Evolutionary conservation across 441 rosid genomes (phyloP), one percentile per base, ranked within the genome.

Genomic region (Adansonia madagascariensis): DNA sequence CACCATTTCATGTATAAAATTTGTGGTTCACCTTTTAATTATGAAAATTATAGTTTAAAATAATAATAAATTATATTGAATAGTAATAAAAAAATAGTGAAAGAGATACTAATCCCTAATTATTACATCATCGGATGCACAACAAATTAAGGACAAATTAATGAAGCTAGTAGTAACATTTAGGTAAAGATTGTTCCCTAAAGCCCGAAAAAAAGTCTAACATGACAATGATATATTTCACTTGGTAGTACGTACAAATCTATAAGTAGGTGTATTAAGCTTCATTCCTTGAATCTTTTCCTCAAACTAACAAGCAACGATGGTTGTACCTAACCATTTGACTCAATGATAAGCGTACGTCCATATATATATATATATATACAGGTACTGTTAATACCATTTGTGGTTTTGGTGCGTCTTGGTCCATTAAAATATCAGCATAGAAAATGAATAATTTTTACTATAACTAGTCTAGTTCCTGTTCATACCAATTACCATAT

Each of bases 401-500:
- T 20, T 12, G 57, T 68, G 73, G 73, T 65, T 68, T 68, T 6
- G 39, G 39, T 9, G 3, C 22, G 39, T 22, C 73, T 47, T 20
- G 53, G 73, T 47, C 71, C 69, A 27, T 17, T 17, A 39, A 39
- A 64, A 64, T 35, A 64, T 65, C 71, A 43, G 14, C 14, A n/a
- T 10, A 43, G 53, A 18, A 66, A 22, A 43, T 66, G 35, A 66
- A 43, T 8, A 27, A 43, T 66, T 43, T 43, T 66, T 22, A 17
- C 52, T n/a, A 18, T 27, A 43, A 52, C 15, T 50, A 12, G 55
- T 50, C 55, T 50, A 50, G 43, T 12, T 50, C 55, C 55, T 50
- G 17, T 11, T 50, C 14, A 50, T 14, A 14, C 17, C 55, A 50
- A 12, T 50, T 50, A 50, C 55, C 12, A 50, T 50, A 8, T 4